These are phyloP conservation scores for Pleurotus sapidus DNA, from an alignment of 768 basidiomycete species.

Conservation along the genomic window DNA sequence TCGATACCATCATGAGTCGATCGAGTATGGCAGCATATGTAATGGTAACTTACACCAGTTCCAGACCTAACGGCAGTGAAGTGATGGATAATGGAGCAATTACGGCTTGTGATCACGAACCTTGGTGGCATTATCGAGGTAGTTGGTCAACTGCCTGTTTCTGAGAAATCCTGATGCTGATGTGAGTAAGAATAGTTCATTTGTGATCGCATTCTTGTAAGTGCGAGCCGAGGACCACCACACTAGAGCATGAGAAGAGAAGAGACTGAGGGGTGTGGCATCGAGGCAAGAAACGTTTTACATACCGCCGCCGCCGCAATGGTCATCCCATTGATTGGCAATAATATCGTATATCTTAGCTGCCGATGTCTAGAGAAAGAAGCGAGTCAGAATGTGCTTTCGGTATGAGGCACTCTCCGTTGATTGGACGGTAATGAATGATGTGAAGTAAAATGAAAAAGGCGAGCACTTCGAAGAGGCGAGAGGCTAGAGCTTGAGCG, in stretches of 20 bases:
- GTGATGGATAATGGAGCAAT: not conserved
- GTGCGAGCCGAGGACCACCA: slow-evolving; percentile 56
- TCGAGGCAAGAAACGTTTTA: not conserved
- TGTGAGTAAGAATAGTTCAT: slow-evolving; percentile 49
- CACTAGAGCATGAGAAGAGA: slow-evolving; percentile 26
- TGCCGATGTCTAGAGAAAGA: slow-evolving; percentile 27
- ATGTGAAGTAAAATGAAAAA: not conserved
- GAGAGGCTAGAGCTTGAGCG: not conserved
- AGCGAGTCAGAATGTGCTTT: too few species aligned
- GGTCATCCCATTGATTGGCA: slow-evolving; percentile 45
- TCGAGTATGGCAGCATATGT: too few species aligned
- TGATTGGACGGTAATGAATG: not conserved
- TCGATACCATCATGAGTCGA: not conserved
- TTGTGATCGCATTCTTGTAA: slow-evolving; percentile 64
- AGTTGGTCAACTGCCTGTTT: slow-evolving; percentile 28
- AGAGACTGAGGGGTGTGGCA: too few species aligned
- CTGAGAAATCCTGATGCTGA: slow-evolving; percentile 47
- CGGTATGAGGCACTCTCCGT: not conserved
- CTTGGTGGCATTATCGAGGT: slow-evolving; percentile 47
- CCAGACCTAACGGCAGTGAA: slow-evolving; percentile 23
- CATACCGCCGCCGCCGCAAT: slow-evolving; percentile 51
- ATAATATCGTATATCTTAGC: slow-evolving; percentile 49
- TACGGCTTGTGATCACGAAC: slow-evolving; percentile 18
- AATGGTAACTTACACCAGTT: slow-evolving; percentile 28
- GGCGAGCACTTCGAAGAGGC: not conserved